Evolutionary conservation across 1,284 basidiomycete genomes (phyloP).

Genomic region (Agroathelia rolfsii): DNA sequence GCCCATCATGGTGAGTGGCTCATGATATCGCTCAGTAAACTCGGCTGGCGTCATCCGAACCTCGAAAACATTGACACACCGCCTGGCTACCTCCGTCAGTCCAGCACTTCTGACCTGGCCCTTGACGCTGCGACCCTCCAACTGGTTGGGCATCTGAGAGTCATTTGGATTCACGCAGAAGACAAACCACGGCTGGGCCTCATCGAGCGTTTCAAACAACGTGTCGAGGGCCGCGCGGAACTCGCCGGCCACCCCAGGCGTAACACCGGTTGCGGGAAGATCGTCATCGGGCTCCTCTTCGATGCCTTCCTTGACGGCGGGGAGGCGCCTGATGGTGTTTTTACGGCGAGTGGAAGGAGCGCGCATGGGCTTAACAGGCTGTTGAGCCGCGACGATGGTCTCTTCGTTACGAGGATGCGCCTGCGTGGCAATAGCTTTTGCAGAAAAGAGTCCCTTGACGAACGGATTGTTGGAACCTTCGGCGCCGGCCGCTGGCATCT

Average conservation of each 20-base stretch:
- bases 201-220: constrained; percentile 82
- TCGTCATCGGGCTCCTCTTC: constrained; percentile 45
- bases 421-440: constrained; percentile 81
- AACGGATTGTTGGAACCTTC: constrained; percentile 83
- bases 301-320: constrained; percentile 35
- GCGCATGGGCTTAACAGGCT: constrained; percentile 87
- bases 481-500: constrained; percentile 36
- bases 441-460: constrained; percentile 82
- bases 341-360: constrained; percentile 83
- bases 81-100: constrained; percentile 68
- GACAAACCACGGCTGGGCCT: constrained; percentile 87
- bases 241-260: constrained; percentile 79
- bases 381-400: constrained; percentile 89
- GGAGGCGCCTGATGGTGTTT: constrained; percentile 54
- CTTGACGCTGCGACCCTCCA: constrained; percentile 87
- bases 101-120: constrained; percentile 83
- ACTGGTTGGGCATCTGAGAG: constrained; percentile 86
- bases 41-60: constrained; percentile 84
- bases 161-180: constrained; percentile 94
- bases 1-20: constrained; percentile 40
- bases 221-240: constrained; percentile 78
- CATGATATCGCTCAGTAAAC: constrained; percentile 77
- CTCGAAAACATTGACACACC: constrained; percentile 63
- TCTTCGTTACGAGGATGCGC: constrained; percentile 88
- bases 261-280: constrained; percentile 22